These are phyloP conservation scores for Colletotrichum theobromicola DNA, from an alignment of 2,329 filamentous ascomycete genomes.

Conservation along the genomic window DNA sequence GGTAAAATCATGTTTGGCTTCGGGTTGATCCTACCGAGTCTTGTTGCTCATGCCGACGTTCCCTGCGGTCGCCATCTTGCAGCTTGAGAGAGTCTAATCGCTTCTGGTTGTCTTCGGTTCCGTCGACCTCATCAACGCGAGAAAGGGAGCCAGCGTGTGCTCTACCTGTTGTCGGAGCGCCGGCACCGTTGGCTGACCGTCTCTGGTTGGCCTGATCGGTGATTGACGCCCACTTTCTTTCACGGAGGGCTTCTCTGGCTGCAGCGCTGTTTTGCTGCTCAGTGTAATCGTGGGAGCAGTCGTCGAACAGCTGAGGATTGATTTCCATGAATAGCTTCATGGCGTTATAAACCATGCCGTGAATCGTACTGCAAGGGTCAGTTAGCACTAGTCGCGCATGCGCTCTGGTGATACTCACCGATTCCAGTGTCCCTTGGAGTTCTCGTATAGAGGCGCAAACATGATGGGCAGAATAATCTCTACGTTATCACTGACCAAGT, in stretches of 20 bases:
- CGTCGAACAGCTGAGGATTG: constrained; percentile 96
- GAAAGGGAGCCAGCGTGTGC: constrained; percentile 48
- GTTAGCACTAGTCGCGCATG: constrained; percentile 12
- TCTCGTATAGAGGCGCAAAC: constrained; percentile 98
- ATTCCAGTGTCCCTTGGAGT: constrained; percentile 99
- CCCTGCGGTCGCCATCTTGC: constrained; percentile 76
- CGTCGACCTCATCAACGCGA: constrained; percentile 77
- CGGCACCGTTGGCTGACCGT: constrained; percentile 49
- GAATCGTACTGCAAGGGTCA: constrained; percentile 78
- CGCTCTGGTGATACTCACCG: constrained; percentile 61
- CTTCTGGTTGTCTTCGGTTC: constrained; percentile 83
- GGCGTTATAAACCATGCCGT: constrained; percentile 99
- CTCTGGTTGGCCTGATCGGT: constrained; percentile 78
- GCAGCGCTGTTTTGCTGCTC: constrained; percentile 93
- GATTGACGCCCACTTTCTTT: constrained; percentile 89
- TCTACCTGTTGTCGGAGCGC: constrained; percentile 34
- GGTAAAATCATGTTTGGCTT: constrained; percentile 50
- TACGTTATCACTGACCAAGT: constrained; percentile 97
- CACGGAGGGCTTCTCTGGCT: constrained; percentile 80
- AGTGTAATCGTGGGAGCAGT: constrained; percentile 97
- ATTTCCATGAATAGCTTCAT: constrained; percentile 99
- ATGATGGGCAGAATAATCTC: constrained; percentile 98
- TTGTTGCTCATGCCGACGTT: constrained; percentile 65
- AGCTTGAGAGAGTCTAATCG: constrained; percentile 88
- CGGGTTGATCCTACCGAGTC: constrained; percentile 60